Base-by-base conservation (phyloP, 1,139 yeast species). In the Saccharomyces hybrid region DNA sequence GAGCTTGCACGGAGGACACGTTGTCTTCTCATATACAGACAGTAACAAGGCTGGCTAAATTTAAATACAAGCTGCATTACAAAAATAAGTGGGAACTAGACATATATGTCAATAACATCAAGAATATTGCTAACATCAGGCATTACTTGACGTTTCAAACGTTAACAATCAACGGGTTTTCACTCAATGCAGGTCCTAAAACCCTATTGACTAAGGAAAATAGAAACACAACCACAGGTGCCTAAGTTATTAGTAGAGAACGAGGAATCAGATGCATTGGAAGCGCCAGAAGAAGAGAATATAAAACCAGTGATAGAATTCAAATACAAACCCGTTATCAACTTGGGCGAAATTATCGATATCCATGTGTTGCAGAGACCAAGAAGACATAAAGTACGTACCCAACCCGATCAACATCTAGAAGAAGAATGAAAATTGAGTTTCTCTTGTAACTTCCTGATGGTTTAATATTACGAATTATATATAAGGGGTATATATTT, bases 281-380 rank as follows among this genome's bases (percentile, higher is more conserved):
- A 16, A 3, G 1, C 5, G 5, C 44, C 44, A 6, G 24, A 5
- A 7, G 53, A 44, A n/a, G 38, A 53, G 16, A 64, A 67, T 14
- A 31, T 55, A 26, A 67, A 68, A 49, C 70, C 70, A 0, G 56
- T 55, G 11, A 53, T 67, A 14, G 51, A 53, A 1, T 61, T 61
- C 47, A 59, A 52, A 14, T 68, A 68, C 53, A 56, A 49, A 27
- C 62, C 66, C 2, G 54, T 64, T 42, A 47, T 58, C 9, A 66
- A 61, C 28, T 55, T 67, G 11, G 67, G 67, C 0, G 62, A 61
- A 3, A 63, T 68, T 42, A 55, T 69, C 7, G 67, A 65, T 46
- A 54, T 67, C 9, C 67, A 68, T 53, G 64, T 69, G 8, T 55
- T 68, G 26, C 61, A 61, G 47, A 58, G 72, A 41, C 71, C 72